Conservation (phyloP, 345 rosid species). For the Melaleuca alternifolia region DNA sequence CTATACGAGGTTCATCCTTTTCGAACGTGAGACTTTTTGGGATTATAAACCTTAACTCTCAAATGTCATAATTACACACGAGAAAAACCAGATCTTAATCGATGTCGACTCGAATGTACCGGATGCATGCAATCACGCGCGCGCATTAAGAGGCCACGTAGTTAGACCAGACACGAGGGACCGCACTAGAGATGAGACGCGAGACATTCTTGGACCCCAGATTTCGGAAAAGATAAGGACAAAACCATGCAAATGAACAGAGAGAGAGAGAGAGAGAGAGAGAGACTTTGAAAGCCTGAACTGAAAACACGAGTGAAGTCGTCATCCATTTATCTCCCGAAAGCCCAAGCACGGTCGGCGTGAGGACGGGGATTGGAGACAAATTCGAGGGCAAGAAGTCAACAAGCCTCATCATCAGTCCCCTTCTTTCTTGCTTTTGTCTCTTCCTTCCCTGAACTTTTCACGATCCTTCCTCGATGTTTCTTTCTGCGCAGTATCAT, state of each 20-base stretch:
- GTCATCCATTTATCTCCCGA: not conserved
- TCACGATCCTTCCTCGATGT: not conserved
- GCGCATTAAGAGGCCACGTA: not conserved
- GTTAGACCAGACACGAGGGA: not conserved
- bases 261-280: not conserved
- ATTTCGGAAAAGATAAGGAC: not conserved
- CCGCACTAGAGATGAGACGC: conserved; percentile 16
- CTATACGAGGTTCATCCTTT: not conserved
- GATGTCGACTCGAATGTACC: not conserved
- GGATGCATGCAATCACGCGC: not conserved
- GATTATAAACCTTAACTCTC: rapidly evolving
- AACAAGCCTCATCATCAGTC: conserved; percentile 1
- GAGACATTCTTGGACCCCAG: not conserved
- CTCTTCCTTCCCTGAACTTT: not conserved
- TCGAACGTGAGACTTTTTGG: not conserved
- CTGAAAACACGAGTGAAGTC: not conserved
- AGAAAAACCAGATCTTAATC: not conserved
- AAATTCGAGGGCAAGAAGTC: conserved; percentile 4
- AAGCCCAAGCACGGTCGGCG: conserved; percentile 18
- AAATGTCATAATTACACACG: not conserved
- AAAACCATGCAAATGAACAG: not conserved
- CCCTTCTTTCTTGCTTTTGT: not conserved
- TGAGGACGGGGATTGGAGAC: not conserved
- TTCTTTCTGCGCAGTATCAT: not conserved
- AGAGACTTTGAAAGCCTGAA: not conserved